Conservation (phyloP, 345 rosid genomes). For the Citrus cavaleriei region DNA sequence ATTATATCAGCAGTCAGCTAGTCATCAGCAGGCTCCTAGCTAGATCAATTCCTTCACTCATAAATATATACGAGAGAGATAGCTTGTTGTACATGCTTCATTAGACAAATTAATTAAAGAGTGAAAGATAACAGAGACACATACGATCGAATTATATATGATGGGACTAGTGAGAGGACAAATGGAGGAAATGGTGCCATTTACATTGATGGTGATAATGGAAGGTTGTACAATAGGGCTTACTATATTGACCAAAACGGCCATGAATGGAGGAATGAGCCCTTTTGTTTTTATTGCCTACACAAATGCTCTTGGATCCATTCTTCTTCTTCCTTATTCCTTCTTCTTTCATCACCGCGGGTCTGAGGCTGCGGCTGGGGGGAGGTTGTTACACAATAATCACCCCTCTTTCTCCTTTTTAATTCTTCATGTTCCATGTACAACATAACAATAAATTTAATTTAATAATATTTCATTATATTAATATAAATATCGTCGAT, state of each 20-base stretch:
- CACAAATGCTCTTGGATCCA: conserved; percentile 54
- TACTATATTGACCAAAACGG: conserved; percentile 65
- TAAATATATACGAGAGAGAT: too few species aligned
- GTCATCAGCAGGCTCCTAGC: too few species aligned
- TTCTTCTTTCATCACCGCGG: conserved; percentile 40
- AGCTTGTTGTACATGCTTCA: too few species aligned
- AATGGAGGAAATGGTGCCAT: conserved; percentile 38
- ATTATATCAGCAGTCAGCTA: too few species aligned
- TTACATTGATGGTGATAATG: conserved; percentile 56
- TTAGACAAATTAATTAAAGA: too few species aligned
- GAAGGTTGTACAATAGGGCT: conserved; percentile 73
- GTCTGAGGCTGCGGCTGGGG: neutral
- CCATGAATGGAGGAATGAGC: conserved; percentile 61
- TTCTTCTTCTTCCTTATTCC: conserved; percentile 61
- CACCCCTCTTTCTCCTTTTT: neutral
- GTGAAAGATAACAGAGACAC: too few species aligned
- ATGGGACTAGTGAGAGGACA: neutral
- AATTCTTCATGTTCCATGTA: neutral
- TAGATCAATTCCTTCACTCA: too few species aligned
- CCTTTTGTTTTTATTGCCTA: conserved; percentile 76
- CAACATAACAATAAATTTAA: too few species aligned
- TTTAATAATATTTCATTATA: too few species aligned
- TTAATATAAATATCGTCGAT: too few species aligned
- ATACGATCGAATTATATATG: too few species aligned
- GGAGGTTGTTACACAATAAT: conserved; percentile 29